phyloP scores from a whole-genome alignment of 2,329 filamentous ascomycete genomes.

The Xylariaceae sp. region DNA sequence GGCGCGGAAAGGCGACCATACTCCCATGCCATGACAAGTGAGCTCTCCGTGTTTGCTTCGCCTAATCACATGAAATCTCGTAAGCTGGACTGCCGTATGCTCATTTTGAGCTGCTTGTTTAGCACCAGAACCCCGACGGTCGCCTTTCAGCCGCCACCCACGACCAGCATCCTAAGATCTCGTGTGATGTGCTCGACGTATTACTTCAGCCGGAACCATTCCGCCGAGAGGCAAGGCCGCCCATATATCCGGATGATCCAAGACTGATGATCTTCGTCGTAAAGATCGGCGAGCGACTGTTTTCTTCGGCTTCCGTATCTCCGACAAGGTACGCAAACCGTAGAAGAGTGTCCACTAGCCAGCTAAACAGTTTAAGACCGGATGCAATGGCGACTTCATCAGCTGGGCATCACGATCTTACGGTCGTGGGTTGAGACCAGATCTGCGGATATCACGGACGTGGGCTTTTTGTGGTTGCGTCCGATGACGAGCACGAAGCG shows the following conservation, averaged over 20 bases:
- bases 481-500: slow-evolving; percentile 50
- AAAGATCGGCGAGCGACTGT: too few species aligned
- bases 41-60: too few species aligned
- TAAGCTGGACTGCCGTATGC: slow-evolving; percentile 4
- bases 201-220: slow-evolving; percentile 40
- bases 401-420: slow-evolving; percentile 53
- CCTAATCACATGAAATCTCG: too few species aligned
- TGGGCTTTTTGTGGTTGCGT: slow-evolving; percentile 51
- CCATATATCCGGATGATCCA: slow-evolving; percentile 43
- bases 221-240: slow-evolving; percentile 43
- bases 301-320: too few species aligned
- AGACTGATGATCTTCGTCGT: slow-evolving; percentile 16
- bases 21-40: too few species aligned
- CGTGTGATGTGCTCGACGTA: slow-evolving; percentile 45
- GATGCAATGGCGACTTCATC: slow-evolving; percentile 50
- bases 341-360: slow-evolving; percentile 48
- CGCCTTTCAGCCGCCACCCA: slow-evolving; percentile 48
- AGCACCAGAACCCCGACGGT: slow-evolving; percentile 44
- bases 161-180: slow-evolving; percentile 46
- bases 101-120: slow-evolving; percentile 36
- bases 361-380: slow-evolving; percentile 51
- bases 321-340: too few species aligned
- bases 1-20: too few species aligned
- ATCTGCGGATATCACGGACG: slow-evolving; percentile 44
- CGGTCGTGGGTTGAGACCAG: slow-evolving; percentile 45